phyloP scores from a whole-genome alignment of 2,329 filamentous ascomycete species.

The Penicillium carneum region DNA sequence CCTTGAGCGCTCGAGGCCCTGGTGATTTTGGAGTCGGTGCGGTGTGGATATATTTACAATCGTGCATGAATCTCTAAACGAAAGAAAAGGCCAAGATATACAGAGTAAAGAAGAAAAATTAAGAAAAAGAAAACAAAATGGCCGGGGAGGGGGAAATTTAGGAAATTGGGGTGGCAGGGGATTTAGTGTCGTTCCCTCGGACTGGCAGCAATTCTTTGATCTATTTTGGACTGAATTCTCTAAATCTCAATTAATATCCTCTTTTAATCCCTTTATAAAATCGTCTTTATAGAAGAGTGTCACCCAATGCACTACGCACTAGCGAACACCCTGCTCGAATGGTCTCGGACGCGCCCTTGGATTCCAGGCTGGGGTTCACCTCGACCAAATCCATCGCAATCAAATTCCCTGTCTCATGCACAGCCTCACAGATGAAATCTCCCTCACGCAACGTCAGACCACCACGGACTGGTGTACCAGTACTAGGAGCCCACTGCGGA shows the following conservation, averaged over 20 bases:
- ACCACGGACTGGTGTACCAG: conserved; percentile 90
- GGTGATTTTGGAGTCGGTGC: conserved; percentile 3
- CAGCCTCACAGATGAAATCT: conserved; percentile 91
- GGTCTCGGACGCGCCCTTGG: conserved; percentile 79
- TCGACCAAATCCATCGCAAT: conserved; percentile 83
- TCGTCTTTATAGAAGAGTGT: conserved; percentile 75
- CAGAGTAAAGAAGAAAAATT: not conserved
- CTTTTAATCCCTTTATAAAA: not conserved
- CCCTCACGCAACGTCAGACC: conserved; percentile 93
- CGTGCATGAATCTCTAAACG: not conserved
- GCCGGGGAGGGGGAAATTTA: conserved; percentile 24
- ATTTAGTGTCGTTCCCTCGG: conserved; percentile 21
- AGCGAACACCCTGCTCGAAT: conserved; percentile 89
- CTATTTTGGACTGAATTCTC: not conserved
- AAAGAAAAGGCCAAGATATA: conserved; percentile 8
- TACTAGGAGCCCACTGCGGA: conserved; percentile 94
- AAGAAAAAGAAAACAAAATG: conserved; percentile 4
- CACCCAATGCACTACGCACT: conserved; percentile 88
- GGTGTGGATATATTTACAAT: conserved; percentile 16
- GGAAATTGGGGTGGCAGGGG: conserved; percentile 43
- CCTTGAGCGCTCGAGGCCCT: conserved; percentile 17
- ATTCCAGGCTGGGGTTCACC: conserved; percentile 76
- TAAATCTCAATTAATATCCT: not conserved
- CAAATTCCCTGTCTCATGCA: conserved; percentile 79
- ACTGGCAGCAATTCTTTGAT: not conserved